Base-by-base conservation (phyloP, 2,329 filamentous ascomycete genomes). In the Mariannaea elegans region DNA sequence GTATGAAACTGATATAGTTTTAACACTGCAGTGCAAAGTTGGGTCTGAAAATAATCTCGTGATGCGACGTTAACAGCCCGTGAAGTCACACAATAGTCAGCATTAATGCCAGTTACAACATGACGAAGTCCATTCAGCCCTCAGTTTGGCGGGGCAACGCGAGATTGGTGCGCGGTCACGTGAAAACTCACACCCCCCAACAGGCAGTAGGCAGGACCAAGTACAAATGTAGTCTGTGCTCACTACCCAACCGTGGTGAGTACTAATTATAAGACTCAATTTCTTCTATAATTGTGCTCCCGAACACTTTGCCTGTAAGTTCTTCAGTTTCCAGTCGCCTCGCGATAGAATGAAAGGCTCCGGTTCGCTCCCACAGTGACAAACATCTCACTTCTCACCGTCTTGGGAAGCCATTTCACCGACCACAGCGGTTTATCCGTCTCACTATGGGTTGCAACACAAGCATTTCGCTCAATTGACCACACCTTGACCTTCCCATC, bases 401-500 rank as follows among this genome's bases (percentile, higher is more conserved):
- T 84, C 78, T 91, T 93, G 10, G 91, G 91, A 61, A 97, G 77
- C 93, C 93, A 97, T 71, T 87, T 90, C 24, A 94, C 92, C 54
- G 87, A 87, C 91, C 94, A 97, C 3, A 98, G 74, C 0, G 89
- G 86, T 77, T 91, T 91, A 64, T 94, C 94, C 6, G 92, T 93
- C 79, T 98, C 94, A 58, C 90, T 94, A 74, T 97, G 93, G 9
- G 95, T 99, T 12, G 94, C 93, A 42, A 99, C 95, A 73, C 95
- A 98, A 4, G 84, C 83, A 56, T 88, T 86, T 31, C 89, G 86
- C 70, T 97, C 93, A 59, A 97, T 86, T 27, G 92, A 94, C 95
- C 95, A 99, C 27, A 98, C 91, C 77, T 97, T 97, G 61, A 91
- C 92, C 76, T 97, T 97, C 34, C 95, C 94, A 72, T 98, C 94